These are phyloP conservation scores for Colletotrichum scovillei DNA, from an alignment of 2,329 filamentous ascomycete species.

Conservation along the genomic window DNA sequence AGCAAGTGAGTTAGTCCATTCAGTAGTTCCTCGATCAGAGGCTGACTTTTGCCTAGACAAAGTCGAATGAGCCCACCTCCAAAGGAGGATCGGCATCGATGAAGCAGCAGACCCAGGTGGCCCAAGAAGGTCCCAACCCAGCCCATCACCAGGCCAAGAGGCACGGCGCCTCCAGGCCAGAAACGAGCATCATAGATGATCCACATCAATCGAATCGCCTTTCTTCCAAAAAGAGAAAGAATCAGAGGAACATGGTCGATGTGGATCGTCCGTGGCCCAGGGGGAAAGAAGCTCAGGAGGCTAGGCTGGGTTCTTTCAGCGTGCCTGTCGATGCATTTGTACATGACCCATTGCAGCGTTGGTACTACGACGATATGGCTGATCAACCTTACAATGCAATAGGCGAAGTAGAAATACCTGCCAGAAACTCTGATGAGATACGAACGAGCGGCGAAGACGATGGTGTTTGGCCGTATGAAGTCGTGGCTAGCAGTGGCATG, in stretches of 20 bases:
- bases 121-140: too few species aligned
- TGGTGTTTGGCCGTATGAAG: not conserved
- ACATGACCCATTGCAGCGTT: not conserved
- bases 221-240: not conserved
- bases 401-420: not conserved
- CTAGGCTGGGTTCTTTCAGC: not conserved
- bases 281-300: not conserved
- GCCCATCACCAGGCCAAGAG: too few species aligned
- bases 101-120: not conserved
- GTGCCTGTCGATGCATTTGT: not conserved
- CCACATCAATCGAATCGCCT: not conserved
- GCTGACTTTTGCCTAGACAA: not conserved
- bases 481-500: not conserved
- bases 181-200: not conserved
- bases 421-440: not conserved
- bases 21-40: not conserved
- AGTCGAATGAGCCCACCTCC: not conserved
- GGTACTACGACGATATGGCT: not conserved
- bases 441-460: not conserved
- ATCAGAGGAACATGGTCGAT: not conserved
- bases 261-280: not conserved
- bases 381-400: not conserved
- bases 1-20: not conserved
- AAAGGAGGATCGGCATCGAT: not conserved
- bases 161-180: too few species aligned